Conservation (phyloP, 371 early-diverging fungal species). For the Mortierella sp. region DNA sequence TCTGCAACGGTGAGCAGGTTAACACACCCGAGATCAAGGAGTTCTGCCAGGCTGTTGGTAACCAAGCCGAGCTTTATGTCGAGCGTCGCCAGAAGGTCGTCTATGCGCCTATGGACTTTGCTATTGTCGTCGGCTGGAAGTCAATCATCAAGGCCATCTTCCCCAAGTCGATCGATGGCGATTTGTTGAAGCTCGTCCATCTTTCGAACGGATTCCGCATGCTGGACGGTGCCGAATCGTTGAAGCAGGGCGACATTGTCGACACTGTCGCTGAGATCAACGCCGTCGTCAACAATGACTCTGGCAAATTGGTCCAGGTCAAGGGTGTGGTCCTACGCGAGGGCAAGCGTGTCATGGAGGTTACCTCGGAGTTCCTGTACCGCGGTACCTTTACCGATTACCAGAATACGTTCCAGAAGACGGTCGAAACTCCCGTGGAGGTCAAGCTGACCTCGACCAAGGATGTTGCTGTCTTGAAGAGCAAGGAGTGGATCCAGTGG, state of each 20-base stretch:
- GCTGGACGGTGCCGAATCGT: conserved; percentile 81
- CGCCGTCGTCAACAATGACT: conserved; percentile 85
- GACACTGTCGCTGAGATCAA: conserved; percentile 82
- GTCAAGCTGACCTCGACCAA: conserved; percentile 80
- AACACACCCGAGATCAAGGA: conserved; percentile 75
- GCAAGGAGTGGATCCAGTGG: conserved; percentile 94
- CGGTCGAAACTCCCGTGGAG: conserved; percentile 85
- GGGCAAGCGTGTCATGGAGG: conserved; percentile 77
- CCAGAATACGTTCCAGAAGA: conserved; percentile 86
- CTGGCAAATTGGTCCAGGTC: conserved; percentile 94
- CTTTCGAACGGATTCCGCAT: conserved; percentile 94
- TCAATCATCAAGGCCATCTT: conserved; percentile 93
- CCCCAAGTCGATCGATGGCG: conserved; percentile 95
- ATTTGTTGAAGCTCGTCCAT: conserved; percentile 92
- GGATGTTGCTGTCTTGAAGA: conserved; percentile 89
- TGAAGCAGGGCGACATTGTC: conserved; percentile 88
- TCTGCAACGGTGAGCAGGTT: conserved; percentile 73
- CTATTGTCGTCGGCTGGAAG: conserved; percentile 95
- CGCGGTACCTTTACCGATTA: conserved; percentile 89
- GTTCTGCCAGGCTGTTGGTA: conserved; percentile 92
- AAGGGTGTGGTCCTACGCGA: conserved; percentile 79
- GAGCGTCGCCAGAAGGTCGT: conserved; percentile 72
- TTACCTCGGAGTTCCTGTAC: conserved; percentile 90
- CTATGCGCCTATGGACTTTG: conserved; percentile 93
- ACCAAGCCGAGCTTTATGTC: conserved; percentile 90